These are phyloP conservation scores for Syzygium aromaticum DNA, from an alignment of 345 rosid genomes.

Conservation along the genomic window DNA sequence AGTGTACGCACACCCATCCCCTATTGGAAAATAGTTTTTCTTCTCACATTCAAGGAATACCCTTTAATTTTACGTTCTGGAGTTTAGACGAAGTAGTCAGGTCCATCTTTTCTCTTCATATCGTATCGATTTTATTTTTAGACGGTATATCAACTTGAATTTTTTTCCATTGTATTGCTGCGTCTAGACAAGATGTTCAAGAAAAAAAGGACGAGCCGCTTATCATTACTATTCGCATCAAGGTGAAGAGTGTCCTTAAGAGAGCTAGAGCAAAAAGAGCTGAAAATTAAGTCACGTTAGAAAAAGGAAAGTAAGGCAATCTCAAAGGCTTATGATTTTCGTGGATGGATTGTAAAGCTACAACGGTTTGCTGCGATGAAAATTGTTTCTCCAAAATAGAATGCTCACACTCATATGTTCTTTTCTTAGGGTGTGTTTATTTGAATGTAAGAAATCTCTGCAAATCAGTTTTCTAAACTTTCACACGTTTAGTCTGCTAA, in stretches of 20 bases:
- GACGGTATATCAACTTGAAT: neutral
- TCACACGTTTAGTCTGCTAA: fast-evolving
- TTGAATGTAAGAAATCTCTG: fast-evolving
- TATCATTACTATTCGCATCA: neutral
- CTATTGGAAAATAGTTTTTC: too few species aligned
- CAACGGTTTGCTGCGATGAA: neutral
- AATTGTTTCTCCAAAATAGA: too few species aligned
- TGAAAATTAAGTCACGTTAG: neutral
- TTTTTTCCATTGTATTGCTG: neutral
- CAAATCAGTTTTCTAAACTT: neutral
- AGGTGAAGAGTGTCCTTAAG: neutral
- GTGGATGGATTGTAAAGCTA: fast-evolving
- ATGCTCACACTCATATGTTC: neutral
- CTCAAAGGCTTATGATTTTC: neutral
- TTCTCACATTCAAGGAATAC: too few species aligned
- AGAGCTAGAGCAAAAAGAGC: neutral
- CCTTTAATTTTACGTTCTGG: too few species aligned
- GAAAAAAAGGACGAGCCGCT: neutral
- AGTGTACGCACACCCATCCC: too few species aligned
- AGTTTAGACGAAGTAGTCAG: too few species aligned
- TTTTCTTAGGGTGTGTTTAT: neutral
- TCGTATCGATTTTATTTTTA: neutral
- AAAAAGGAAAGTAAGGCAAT: neutral
- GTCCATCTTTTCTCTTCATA: neutral
- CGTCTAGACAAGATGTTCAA: too few species aligned